A percentile compares a stretch with the other conserved stretches of the same genome.
Conservation (phyloP, 345 rosid species). For the Rhizophora mangle region DNA sequence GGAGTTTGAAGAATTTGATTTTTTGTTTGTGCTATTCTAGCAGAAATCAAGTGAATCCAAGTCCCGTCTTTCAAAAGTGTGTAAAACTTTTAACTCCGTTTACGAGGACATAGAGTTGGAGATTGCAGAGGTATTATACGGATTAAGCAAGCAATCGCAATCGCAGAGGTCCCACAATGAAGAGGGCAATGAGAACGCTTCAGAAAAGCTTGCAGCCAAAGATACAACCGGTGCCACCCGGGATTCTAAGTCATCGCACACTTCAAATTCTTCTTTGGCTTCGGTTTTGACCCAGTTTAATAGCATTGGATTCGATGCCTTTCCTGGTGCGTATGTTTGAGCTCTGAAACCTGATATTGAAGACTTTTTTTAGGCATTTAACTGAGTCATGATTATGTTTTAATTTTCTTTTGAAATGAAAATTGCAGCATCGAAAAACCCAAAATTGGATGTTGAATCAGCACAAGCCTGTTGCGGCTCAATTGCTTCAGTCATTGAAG, state of each 20-base stretch:
- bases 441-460: slow-evolving; percentile 27
- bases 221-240: slow-evolving; percentile 16
- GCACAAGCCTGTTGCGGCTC: slow-evolving; percentile 12
- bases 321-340: not conserved
- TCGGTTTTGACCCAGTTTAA: slow-evolving; percentile 6
- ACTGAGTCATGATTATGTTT: not conserved
- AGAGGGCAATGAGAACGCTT: slow-evolving; percentile 14
- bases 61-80: slow-evolving; percentile 36
- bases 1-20: slow-evolving; percentile 11
- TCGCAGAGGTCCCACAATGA: slow-evolving; percentile 34
- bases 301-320: slow-evolving; percentile 19
- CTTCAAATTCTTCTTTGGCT: not conserved
- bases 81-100: slow-evolving; percentile 33
- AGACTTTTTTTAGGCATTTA: not conserved
- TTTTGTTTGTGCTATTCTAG: not conserved
- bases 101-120: slow-evolving; percentile 61
- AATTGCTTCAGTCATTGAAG: slow-evolving; percentile 14
- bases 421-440: slow-evolving; percentile 33
- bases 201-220: slow-evolving; percentile 21
- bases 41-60: slow-evolving; percentile 40
- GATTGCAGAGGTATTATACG: slow-evolving; percentile 59
- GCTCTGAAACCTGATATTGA: too few relatives aligned
- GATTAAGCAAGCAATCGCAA: slow-evolving; percentile 38
- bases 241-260: slow-evolving; percentile 9
- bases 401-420: not conserved